Evolutionary conservation across 2,329 filamentous ascomycete genomes (phyloP).

Genomic region (Arthrobotrys sinensis): DNA sequence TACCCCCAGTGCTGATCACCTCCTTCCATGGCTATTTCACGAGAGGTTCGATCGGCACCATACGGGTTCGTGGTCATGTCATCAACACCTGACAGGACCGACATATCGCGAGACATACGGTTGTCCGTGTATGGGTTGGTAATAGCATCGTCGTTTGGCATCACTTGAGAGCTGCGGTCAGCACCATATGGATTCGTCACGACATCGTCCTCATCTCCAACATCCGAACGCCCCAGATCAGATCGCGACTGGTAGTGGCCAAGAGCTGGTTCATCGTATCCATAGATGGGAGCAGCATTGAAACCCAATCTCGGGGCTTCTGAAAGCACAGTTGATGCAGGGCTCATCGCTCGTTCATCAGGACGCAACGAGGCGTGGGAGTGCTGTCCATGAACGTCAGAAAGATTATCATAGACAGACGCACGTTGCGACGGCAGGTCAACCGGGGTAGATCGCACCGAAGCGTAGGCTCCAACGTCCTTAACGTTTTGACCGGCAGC

Average conservation of each 20-base stretch:
- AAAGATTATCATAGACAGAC: slow-evolving; percentile 63
- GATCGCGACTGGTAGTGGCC: slow-evolving; percentile 71
- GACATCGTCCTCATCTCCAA: slow-evolving; percentile 75
- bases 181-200: slow-evolving; percentile 83
- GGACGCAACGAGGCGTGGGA: slow-evolving; percentile 68
- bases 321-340: slow-evolving; percentile 66
- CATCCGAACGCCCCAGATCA: slow-evolving; percentile 68
- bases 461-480: slow-evolving; percentile 64
- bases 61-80: slow-evolving; percentile 90
- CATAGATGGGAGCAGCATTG: slow-evolving; percentile 78
- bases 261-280: slow-evolving; percentile 83
- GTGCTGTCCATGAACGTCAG: slow-evolving; percentile 63
- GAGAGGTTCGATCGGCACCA: slow-evolving; percentile 63
- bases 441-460: slow-evolving; percentile 64
- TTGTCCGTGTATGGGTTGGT: slow-evolving; percentile 60
- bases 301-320: slow-evolving; percentile 75
- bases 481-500: slow-evolving; percentile 63
- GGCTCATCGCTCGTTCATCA: slow-evolving; percentile 72
- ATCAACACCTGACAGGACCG: slow-evolving; percentile 69
- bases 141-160: slow-evolving; percentile 64
- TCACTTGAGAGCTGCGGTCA: slow-evolving; percentile 50
- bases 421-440: slow-evolving; percentile 63
- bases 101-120: slow-evolving; percentile 54
- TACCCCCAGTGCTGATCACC: slow-evolving; percentile 60
- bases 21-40: slow-evolving; percentile 57